Evolutionary conservation across 1,284 basidiomycete genomes (phyloP), one percentile per base, ranked within the genome.

Genomic region (Athelia sp.): DNA sequence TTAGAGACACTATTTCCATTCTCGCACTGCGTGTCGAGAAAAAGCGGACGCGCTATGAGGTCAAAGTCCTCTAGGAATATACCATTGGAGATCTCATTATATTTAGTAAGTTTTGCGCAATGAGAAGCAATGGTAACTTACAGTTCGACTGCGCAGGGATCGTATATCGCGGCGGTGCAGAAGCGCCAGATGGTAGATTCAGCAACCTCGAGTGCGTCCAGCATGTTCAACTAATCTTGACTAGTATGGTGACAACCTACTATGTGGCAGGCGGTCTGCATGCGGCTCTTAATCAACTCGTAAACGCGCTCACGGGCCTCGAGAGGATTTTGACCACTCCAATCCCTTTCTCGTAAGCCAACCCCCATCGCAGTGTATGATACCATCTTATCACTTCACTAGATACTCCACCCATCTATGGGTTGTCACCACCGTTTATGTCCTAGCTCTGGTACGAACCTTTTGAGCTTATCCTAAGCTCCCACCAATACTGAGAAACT

Each of bases 281-380:
- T 0, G 58, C 57, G 2, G 59, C 78, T 1, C 61, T 89, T 8
- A 76, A 75, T 55, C 72, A 75, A 54, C 74, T 90, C 36, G 78
- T 81, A 3, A 85, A 89, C 48, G 76, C 82, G 14, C 66, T 90
- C 38, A 84, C 83, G 6, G 81, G 81, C 4, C 71, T 90, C 3
- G 87, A 91, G 60, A 73, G 87, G 38, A 88, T 90, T 54, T 68
- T 90, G 13, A 89, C 87, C 0, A 90, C 87, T 0, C 87, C 87
- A 1, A 88, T 91, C 42, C 88, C 87, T 1, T 89, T 87, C 68
- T 87, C 82, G 74, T 89, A 66, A 54, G 71, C 31, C 26, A 29
- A 29, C 26, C 26, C 26, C 26, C 26, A 13, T 6, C 13, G 26
- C 26, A 29, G 13, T 4, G 13, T 13, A 29, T 29, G 26, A 13